Conservation (phyloP, 2,329 filamentous ascomycete species). For the Trichoderma sp. region DNA sequence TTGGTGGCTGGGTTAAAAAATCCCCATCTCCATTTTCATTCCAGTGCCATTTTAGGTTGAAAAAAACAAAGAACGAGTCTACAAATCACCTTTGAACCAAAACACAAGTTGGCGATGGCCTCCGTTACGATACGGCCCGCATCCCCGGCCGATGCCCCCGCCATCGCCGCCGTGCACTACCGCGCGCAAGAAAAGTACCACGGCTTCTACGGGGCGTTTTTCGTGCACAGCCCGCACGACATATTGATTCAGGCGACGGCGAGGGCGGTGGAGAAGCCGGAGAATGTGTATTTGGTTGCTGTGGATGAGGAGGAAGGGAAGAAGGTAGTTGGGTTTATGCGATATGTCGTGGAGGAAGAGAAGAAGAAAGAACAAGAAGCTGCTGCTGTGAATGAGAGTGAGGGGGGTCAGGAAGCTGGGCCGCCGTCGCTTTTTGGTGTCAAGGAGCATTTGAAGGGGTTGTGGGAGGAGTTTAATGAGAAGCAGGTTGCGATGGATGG, state of each 20-base stretch:
- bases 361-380: neutral
- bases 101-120: neutral
- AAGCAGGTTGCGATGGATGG: conserved; percentile 25
- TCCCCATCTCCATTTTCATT: neutral
- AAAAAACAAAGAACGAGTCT: neutral
- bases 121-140: conserved; percentile 20
- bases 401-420: no score
- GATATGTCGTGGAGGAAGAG: conserved; percentile 6
- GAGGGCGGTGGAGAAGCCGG: neutral
- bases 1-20: neutral
- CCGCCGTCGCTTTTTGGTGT: conserved; percentile 20
- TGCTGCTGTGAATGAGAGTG: neutral
- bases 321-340: conserved; percentile 13
- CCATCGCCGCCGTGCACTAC: conserved; percentile 23
- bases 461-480: conserved; percentile 26
- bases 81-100: neutral
- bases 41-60: neutral
- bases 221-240: conserved; percentile 20
- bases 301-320: neutral
- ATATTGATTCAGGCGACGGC: conserved; percentile 17
- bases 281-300: conserved; percentile 10
- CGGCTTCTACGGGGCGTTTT: conserved; percentile 26
- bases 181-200: conserved; percentile 23
- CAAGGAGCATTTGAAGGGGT: conserved; percentile 24
- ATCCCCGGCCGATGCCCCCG: conserved; percentile 16